Percentiles rank a stretch among this genome's conserved stretches.
Evolutionary conservation across 1,284 basidiomycete genomes (phyloP).

Genomic region (Boletus semigastroideus): DNA sequence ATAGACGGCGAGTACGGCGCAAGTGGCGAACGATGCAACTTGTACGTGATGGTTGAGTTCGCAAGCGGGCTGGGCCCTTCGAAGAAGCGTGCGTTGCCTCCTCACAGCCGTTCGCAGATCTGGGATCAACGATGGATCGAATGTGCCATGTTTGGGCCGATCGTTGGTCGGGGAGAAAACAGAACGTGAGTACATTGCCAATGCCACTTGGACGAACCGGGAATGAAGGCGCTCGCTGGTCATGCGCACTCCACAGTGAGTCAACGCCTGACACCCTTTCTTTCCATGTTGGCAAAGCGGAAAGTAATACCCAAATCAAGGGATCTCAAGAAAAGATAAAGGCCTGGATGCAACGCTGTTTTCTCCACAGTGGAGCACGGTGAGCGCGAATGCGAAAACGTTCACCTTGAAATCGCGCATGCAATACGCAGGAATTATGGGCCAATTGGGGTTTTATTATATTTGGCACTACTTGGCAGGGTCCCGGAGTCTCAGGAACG

Average conservation of each 20-base stretch:
- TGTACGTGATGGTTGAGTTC: not conserved
- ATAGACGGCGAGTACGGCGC: not conserved
- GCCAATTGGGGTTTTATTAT: constrained; percentile 9
- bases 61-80: constrained; percentile 3
- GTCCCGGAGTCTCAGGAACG: constrained; percentile 19
- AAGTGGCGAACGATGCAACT: too few species aligned
- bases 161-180: constrained; percentile 6
- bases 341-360: constrained; percentile 1
- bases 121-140: constrained; percentile 3
- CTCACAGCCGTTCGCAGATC: constrained; percentile 7
- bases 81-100: not conserved
- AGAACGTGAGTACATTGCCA: not conserved
- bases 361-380: not conserved
- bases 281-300: not conserved
- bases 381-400: constrained; percentile 2
- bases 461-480: constrained; percentile 14
- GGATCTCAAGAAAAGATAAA: not conserved
- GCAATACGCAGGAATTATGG: not conserved
- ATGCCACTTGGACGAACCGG: not conserved
- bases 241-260: constrained; percentile 19
- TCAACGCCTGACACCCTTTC: not conserved
- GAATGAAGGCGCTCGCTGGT: constrained; percentile 1
- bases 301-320: not conserved
- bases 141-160: constrained; percentile 8
- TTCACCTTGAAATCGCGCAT: constrained; percentile 10